phyloP scores from a whole-genome alignment of 257 asterid species.

The Forsythia viridissima region DNA sequence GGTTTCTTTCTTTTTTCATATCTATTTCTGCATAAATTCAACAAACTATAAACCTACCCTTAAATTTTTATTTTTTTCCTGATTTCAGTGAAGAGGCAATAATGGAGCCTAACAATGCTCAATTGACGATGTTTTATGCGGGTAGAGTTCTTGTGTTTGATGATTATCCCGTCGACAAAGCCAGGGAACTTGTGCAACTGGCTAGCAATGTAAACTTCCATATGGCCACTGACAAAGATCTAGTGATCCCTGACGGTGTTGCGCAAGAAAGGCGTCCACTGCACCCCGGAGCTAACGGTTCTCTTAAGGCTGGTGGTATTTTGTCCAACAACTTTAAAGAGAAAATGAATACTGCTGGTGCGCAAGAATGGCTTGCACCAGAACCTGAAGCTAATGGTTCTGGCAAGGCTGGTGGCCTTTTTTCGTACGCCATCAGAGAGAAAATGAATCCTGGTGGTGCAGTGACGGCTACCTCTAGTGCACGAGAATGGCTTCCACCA shows the following conservation, averaged over 20 bases:
- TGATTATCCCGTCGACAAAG: slow-evolving; percentile 56
- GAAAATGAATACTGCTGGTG: neutral
- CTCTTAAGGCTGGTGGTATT: slow-evolving; percentile 26
- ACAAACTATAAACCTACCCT: neutral
- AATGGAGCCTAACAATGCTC: slow-evolving; percentile 41
- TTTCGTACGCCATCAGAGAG: neutral
- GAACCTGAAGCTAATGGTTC: neutral
- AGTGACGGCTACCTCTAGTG: neutral
- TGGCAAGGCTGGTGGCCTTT: neutral
- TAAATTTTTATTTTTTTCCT: neutral
- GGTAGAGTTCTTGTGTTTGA: slow-evolving; percentile 65
- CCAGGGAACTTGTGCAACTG: slow-evolving; percentile 45
- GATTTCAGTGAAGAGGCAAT: slow-evolving; percentile 40
- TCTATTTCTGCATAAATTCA: neutral
- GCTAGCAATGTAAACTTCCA: slow-evolving; percentile 49
- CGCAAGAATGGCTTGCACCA: neutral
- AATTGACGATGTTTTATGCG: slow-evolving; percentile 70
- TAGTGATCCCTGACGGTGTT: slow-evolving; percentile 10
- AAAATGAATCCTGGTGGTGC: neutral
- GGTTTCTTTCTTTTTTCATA: slow-evolving; percentile 36
- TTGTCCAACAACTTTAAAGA: slow-evolving; percentile 26
- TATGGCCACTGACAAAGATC: slow-evolving; percentile 28
- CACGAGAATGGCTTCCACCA: neutral
- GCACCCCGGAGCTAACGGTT: slow-evolving; percentile 18
- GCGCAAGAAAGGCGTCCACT: slow-evolving; percentile 35